Percentiles rank a stretch among this genome's conserved stretches.
Conservation (phyloP, 2,329 filamentous ascomycete genomes). For the Knufia petricola region DNA sequence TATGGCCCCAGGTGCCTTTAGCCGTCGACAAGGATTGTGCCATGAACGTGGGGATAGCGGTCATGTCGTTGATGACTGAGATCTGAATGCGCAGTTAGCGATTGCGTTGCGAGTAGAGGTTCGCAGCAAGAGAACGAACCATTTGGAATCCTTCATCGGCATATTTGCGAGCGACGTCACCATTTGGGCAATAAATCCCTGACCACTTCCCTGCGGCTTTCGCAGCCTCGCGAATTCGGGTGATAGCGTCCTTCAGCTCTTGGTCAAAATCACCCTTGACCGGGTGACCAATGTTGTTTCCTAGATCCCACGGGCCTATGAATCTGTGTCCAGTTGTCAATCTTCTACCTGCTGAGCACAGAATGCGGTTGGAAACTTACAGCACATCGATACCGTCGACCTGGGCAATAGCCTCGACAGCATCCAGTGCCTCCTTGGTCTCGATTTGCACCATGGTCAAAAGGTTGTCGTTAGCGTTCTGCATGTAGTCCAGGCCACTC, state of each 20-base stretch:
- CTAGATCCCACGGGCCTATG: constrained; percentile 47
- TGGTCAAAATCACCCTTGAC: constrained; percentile 40
- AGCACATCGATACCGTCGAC: constrained; percentile 7
- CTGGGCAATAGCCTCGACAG: constrained; percentile 22
- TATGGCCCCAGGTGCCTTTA: constrained; percentile 24
- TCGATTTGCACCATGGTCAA: constrained; percentile 41
- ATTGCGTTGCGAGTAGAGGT: no score
- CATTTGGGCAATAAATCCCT: constrained; percentile 46
- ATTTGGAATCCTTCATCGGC: constrained; percentile 48
- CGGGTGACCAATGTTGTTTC: constrained; percentile 48
- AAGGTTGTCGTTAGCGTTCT: constrained; percentile 45
- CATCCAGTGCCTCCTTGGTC: constrained; percentile 32
- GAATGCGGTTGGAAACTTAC: neutral
- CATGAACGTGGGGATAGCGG: constrained; percentile 36
- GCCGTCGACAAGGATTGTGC: constrained; percentile 28
- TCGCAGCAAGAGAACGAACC: constrained; percentile 35
- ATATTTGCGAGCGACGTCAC: constrained; percentile 43
- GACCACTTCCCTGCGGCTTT: constrained; percentile 44
- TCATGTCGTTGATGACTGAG: constrained; percentile 37
- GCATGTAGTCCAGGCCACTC: constrained; percentile 39
- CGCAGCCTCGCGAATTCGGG: constrained; percentile 42
- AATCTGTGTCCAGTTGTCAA: constrained; percentile 34
- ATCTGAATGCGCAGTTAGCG: constrained; percentile 24
- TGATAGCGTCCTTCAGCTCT: constrained; percentile 44
- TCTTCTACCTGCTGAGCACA: constrained; percentile 12